Percentiles rank a stretch among this genome's conserved stretches.
These are phyloP conservation scores for Alternaria arborescens DNA, from an alignment of 2,329 filamentous ascomycete genomes.

Conservation along the genomic window DNA sequence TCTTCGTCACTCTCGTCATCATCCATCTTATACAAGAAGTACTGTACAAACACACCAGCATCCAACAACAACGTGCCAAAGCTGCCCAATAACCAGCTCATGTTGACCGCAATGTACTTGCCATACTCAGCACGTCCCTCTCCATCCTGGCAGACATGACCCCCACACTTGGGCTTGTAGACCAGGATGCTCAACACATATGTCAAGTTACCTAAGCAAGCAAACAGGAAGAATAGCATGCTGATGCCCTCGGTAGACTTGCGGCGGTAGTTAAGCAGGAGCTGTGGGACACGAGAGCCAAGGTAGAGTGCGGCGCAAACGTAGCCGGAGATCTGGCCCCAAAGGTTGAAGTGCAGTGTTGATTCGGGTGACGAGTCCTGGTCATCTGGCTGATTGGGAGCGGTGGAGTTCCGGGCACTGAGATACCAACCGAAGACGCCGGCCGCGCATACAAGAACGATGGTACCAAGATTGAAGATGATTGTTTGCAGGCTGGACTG, in stretches of 20 bases:
- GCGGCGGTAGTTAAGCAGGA: constrained; percentile 89
- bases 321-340: constrained; percentile 93
- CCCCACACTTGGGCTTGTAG: constrained; percentile 76
- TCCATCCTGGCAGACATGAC: constrained; percentile 65
- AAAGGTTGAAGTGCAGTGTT: constrained; percentile 72
- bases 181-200: constrained; percentile 93
- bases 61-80: constrained; percentile 87
- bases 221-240: constrained; percentile 95
- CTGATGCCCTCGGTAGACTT: constrained; percentile 94
- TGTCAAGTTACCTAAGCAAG: constrained; percentile 92
- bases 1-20: constrained; percentile 52
- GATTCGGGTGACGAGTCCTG: constrained; percentile 38
- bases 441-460: constrained; percentile 83
- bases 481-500: constrained; percentile 63
- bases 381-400: constrained; percentile 49
- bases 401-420: constrained; percentile 52
- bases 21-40: constrained; percentile 78
- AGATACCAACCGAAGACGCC: constrained; percentile 89
- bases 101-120: constrained; percentile 85
- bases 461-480: constrained; percentile 76
- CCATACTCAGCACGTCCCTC: constrained; percentile 75
- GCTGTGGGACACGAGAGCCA: constrained; percentile 85
- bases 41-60: constrained; percentile 86
- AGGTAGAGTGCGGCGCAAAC: constrained; percentile 90
- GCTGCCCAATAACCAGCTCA: constrained; percentile 90